These are phyloP conservation scores for Paecilomyces fulvus DNA, from an alignment of 2,329 filamentous ascomycete genomes.

Conservation along the genomic window DNA sequence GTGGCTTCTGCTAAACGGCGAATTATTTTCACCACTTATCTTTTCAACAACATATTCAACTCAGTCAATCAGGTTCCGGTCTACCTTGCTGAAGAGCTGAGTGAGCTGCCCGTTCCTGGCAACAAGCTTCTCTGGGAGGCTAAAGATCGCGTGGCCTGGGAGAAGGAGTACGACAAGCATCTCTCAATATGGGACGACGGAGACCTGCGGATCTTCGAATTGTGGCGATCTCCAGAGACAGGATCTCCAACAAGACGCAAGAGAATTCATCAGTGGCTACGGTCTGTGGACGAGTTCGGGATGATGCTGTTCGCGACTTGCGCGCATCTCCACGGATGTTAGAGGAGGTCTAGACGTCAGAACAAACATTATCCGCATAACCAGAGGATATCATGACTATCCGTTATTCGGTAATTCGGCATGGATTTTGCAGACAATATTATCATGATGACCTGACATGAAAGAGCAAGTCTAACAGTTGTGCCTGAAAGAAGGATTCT, in stretches of 20 bases:
- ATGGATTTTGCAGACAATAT: not conserved
- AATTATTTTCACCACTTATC: slow-evolving; percentile 44
- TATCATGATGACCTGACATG: not conserved
- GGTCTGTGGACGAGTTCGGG: slow-evolving; percentile 46
- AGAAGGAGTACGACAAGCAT: slow-evolving; percentile 34
- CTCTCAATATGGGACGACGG: slow-evolving; percentile 37
- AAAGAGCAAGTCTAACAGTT: not conserved
- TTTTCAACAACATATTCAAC: slow-evolving; percentile 45
- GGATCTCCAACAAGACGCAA: slow-evolving; percentile 21
- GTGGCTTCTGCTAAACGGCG: slow-evolving; percentile 46
- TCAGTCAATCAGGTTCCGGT: slow-evolving; percentile 37
- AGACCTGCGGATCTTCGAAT: slow-evolving; percentile 40
- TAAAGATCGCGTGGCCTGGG: slow-evolving; percentile 32
- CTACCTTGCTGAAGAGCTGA: slow-evolving; percentile 44
- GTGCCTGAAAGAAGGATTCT: slow-evolving; percentile 4
- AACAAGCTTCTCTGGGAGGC: slow-evolving; percentile 39
- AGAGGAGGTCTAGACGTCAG: not conserved
- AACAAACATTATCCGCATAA: too few relatives aligned
- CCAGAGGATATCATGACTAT: too few relatives aligned
- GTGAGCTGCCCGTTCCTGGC: slow-evolving; percentile 35
- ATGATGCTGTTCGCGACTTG: slow-evolving; percentile 43
- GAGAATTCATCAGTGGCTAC: slow-evolving; percentile 44
- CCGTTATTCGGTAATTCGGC: too few relatives aligned
- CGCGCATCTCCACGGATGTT: slow-evolving; percentile 21
- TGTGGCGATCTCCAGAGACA: slow-evolving; percentile 39